Evolutionary conservation across 2,329 filamentous ascomycete genomes (phyloP).

Genomic region (Aureobasidium mangrovei): DNA sequence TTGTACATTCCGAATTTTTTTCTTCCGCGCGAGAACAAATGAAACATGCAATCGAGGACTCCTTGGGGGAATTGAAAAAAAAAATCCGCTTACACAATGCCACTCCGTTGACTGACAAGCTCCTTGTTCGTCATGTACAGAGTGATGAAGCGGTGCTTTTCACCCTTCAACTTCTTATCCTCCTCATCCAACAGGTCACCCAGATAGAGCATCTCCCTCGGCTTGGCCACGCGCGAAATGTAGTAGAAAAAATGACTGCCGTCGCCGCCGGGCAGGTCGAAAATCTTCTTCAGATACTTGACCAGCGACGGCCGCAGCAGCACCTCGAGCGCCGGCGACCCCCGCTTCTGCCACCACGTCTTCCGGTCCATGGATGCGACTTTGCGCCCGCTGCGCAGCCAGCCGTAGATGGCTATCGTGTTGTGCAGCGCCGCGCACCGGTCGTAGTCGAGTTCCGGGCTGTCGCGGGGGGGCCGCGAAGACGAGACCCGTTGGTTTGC

Average conservation of each 20-base stretch:
- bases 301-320: conserved; percentile 23
- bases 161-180: conserved; percentile 19
- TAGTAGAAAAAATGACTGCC: conserved; percentile 26
- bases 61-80: neutral
- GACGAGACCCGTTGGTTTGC: conserved; percentile 25
- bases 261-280: conserved; percentile 22
- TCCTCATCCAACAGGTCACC: conserved; percentile 24
- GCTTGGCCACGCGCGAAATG: conserved; percentile 22
- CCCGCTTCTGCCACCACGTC: conserved; percentile 26
- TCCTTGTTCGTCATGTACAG: conserved; percentile 24
- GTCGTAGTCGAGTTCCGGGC: conserved; percentile 23
- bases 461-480: conserved; percentile 18
- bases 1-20: neutral
- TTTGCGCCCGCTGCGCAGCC: conserved; percentile 26
- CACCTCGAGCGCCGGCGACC: conserved; percentile 21
- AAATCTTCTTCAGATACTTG: conserved; percentile 25
- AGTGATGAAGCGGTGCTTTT: conserved; percentile 25
- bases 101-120: conserved; percentile 24
- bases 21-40: neutral
- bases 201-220: conserved; percentile 23
- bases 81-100: conserved; percentile 21
- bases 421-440: conserved; percentile 28
- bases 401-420: conserved; percentile 27
- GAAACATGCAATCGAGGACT: too few species aligned
- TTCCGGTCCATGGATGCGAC: conserved; percentile 23